A percentile compares a stretch with the other conserved stretches of the same genome.
Conservation (phyloP, 2,329 filamentous ascomycete genomes). For the Penicillium brevicompactum region DNA sequence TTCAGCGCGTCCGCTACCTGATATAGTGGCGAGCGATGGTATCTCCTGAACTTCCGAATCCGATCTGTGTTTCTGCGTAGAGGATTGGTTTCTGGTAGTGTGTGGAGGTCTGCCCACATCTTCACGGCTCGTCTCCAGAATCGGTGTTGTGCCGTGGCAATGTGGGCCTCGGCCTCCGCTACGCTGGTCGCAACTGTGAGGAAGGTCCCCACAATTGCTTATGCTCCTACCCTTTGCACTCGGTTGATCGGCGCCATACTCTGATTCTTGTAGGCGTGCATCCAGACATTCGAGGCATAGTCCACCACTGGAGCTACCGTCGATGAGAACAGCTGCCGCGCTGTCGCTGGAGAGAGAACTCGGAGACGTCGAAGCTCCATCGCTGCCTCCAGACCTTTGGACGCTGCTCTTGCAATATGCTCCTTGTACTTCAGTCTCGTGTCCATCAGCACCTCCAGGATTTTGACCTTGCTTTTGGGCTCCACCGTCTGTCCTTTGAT, state of each 20-base stretch:
- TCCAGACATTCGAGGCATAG: constrained; percentile 28
- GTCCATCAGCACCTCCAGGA: constrained; percentile 17
- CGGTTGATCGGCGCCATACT: constrained; percentile 16
- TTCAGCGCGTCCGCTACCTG: constrained; percentile 17
- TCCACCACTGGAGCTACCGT: constrained; percentile 27
- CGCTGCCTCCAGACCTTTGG: constrained; percentile 22
- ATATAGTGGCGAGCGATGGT: constrained; percentile 16
- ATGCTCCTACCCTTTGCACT: constrained; percentile 23
- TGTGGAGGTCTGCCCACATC: too few species aligned
- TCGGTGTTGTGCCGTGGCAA: too few species aligned
- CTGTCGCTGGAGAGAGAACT: constrained; percentile 12
- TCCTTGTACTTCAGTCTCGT: constrained; percentile 27
- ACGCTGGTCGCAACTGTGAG: constrained; percentile 24
- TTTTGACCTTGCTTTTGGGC: not conserved
- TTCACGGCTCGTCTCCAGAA: too few species aligned
- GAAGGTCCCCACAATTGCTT: constrained; percentile 23
- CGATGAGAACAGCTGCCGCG: constrained; percentile 19
- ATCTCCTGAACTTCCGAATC: constrained; percentile 17
- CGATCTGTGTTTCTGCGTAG: constrained; percentile 14
- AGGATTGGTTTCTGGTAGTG: constrained; percentile 12
- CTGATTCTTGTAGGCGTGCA: constrained; percentile 16
- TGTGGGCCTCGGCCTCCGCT: too few species aligned
- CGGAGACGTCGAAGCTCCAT: constrained; percentile 12
- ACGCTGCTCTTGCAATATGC: constrained; percentile 22
- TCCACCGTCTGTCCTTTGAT: not conserved